phyloP scores from a whole-genome alignment of 768 basidiomycete species.

The Boletus reticulatus region DNA sequence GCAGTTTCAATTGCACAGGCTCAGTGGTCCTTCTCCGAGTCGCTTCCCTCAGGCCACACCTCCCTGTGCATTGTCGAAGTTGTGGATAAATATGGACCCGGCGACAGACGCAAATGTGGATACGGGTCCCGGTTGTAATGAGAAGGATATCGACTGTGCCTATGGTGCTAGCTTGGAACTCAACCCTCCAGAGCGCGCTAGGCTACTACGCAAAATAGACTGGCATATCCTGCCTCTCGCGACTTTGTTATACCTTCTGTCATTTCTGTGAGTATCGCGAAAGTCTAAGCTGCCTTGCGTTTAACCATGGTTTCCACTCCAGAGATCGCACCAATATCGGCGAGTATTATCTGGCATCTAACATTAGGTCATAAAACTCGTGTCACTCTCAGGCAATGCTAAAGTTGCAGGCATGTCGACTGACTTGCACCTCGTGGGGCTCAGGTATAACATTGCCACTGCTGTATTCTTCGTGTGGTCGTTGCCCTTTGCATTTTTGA shows the following conservation, averaged over 20 bases:
- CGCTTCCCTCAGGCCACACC: too few species aligned
- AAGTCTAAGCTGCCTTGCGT: neutral
- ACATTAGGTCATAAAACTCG: neutral
- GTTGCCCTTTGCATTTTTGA: neutral
- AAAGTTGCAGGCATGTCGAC: slow-evolving; percentile 44
- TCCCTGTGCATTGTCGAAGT: too few species aligned
- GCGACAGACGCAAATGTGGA: too few species aligned
- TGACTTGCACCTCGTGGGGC: slow-evolving; percentile 34
- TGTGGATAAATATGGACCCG: too few species aligned
- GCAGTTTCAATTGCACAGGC: too few species aligned
- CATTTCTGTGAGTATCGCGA: slow-evolving; percentile 40
- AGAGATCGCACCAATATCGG: slow-evolving; percentile 48
- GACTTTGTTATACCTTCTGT: slow-evolving; percentile 42
- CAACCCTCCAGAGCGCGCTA: slow-evolving; percentile 19
- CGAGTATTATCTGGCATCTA: slow-evolving; percentile 11
- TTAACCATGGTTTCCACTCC: neutral
- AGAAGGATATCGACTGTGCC: neutral
- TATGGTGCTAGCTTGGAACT: neutral
- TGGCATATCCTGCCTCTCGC: slow-evolving; percentile 44
- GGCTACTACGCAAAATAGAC: slow-evolving; percentile 41
- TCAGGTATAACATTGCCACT: slow-evolving; percentile 36
- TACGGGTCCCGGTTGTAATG: too few species aligned
- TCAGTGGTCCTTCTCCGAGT: too few species aligned
- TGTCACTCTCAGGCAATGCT: slow-evolving; percentile 35
- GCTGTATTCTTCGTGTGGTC: slow-evolving; percentile 36